Base-by-base conservation (phyloP, 2,329 filamentous ascomycete genomes). In the Aspergillus fischeri region DNA sequence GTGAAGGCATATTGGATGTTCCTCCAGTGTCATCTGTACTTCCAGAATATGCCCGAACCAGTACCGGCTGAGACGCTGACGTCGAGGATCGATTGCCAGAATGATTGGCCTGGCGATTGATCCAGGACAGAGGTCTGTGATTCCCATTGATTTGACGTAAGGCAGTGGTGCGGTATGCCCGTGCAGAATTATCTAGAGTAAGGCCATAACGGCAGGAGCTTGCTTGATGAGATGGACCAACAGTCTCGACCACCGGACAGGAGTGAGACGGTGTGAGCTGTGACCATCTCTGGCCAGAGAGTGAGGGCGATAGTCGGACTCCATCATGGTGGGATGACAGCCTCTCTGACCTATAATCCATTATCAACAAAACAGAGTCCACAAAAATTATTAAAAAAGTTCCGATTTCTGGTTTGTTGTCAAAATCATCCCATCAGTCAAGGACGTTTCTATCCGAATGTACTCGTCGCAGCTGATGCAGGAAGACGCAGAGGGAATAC, bases 21-120 rank as follows among this genome's bases (percentile, higher is more conserved):
- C 54, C 62, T 52, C 65, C 61, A 58, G 66, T 66, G 35, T 67
- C 65, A 56, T 72, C 65, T 38, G 70, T 67, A 65, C 71, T 68
- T 49, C 70, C 71, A 47, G 75, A 77, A 62, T 78, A 76, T 20
- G 77, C 69, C 59, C 74, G 69, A 29, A 78, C 74, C 42, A 79
- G 66, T 41, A 79, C 77, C 6, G 77, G 77, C 56, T 77, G 75
- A 29, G 75, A 74, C 48, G 70, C 67, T 51, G 69, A 62, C 17
- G 66, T 70, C 29, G 72, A 67, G 9, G 66, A 65, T 51, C 62
- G 66, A 32, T 59, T 59, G 48, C 58, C 59, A 55, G 60, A 61
- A 51, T 60, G 62, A 32, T 59, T 66, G 50, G 62, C 54, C 25
- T 69, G 64, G 52, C 61, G 65, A 49, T 65, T 63, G 58, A 61